Evolutionary conservation across 805 yeast species (phyloP).

Genomic region (Yueomyces sp.): DNA sequence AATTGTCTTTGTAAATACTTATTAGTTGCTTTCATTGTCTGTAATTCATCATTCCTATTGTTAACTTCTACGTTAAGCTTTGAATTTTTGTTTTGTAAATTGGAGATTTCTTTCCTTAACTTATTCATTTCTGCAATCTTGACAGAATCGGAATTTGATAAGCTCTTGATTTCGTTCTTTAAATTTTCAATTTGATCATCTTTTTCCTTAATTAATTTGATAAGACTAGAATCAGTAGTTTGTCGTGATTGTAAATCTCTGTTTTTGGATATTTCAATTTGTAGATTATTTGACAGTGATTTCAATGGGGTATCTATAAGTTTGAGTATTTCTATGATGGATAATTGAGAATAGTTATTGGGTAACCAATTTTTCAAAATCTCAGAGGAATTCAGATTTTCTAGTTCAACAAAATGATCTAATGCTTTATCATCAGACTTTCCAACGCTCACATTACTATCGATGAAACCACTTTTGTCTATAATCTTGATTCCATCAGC

Average conservation of each 20-base stretch:
- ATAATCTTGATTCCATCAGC: not conserved
- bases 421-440: not conserved
- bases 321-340: slow-evolving; percentile 1
- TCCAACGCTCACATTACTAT: not conserved
- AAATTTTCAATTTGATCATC: slow-evolving; percentile 50
- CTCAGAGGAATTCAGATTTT: not conserved
- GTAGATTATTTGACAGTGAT: not conserved
- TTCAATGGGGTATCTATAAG: slow-evolving; percentile 4
- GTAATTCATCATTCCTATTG: not conserved
- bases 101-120: slow-evolving; percentile 34
- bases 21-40: slow-evolving; percentile 4
- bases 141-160: slow-evolving; percentile 59
- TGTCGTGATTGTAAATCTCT: not conserved
- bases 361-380: not conserved
- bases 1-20: slow-evolving; percentile 13
- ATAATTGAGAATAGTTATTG: not conserved
- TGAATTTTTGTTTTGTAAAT: slow-evolving; percentile 12
- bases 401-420: not conserved
- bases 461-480: not conserved
- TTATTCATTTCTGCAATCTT: slow-evolving; percentile 53
- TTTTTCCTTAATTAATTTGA: slow-evolving; percentile 24
- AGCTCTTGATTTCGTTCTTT: slow-evolving; percentile 47
- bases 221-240: slow-evolving; percentile 9
- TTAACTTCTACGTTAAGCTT: slow-evolving; percentile 2
- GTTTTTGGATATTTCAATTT: not conserved